Base-by-base conservation (phyloP, 441 rosid species). In the Metrosideros polymorpha region DNA sequence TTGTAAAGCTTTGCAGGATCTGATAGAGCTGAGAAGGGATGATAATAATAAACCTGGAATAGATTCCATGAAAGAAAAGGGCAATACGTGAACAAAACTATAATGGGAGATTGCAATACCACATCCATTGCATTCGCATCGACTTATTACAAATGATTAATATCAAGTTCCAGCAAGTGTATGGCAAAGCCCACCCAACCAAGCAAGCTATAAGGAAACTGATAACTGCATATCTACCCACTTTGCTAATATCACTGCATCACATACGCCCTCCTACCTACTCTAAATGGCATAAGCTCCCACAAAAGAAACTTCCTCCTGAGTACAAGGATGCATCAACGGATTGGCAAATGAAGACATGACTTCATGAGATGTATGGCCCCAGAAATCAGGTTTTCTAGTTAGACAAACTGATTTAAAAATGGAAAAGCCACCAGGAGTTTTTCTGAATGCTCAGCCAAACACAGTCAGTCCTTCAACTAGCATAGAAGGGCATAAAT, bases 1-100 rank as follows among this genome's bases (percentile, higher is more conserved):
- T 96, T 98, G 93, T 94, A 97, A 55, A 98, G 98, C 97, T 97
- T 98, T 86, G 98, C 96, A 51, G 98, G 92, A 95, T 97, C 99
- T 85, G 96, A 92, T 85, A 96, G 89, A 53, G 97, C 98, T 50
- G 99, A 97, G 91, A 98, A 98, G 63, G 99, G 99, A 88, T 93
- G 91, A 92, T 96, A 98, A 88, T 93, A 95, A 90, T 98, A 95
- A 88, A 98, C 96, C 99, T 94, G 94, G 85, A 94, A 89, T 54
- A 83, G 61, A 56, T 79, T 35, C 90, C 50, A 57, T 87, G 57
- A 86, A 71, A 87, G 59, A 47, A 83, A 51, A 29, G 83, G 42
- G 85, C 83, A 57, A 43, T 27, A 57, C 50, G 30, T 61, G 79
- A 83, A 66, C 71, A 14, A 87, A 47, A 53, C 54, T 43, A 83